Evolutionary conservation across 495 filamentous ascomycete genomes (phyloP), one percentile per base, ranked within the genome.

Genomic region (Aspergillus haitiensis): DNA sequence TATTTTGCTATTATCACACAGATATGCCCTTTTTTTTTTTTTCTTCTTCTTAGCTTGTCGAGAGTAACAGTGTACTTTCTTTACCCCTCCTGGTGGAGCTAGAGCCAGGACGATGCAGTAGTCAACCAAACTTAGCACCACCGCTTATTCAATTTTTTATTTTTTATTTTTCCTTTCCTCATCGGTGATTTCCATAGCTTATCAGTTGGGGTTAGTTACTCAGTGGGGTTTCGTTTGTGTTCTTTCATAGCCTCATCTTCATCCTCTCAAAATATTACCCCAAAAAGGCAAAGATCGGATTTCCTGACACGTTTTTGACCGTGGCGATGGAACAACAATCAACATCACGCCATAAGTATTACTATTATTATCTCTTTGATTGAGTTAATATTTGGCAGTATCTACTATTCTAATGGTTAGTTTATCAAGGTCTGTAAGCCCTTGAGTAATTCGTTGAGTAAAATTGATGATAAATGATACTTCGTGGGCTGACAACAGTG

Each of bases 391-490:
- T 27, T 27, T 27, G 21, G 3, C 21, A 1, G 21, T 27, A 27
- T 1, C 21, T 27, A 3, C 21, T 27, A 27, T 27, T 27, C 21
- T 27, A 27, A 27, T 27, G 21, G 21, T 27, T 27, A 27, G 4
- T 8, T 47, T 21, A 47, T 47, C 44, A 21, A 16, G 15, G n/a
- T 21, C 44, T 27, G 21, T 27, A 27, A 27, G 3, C 21, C 21
- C 21, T 18, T 47, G 44, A 47, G 21, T 47, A 47, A 47, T 47
- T 15, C n/a, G 16, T 47, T 47, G 15, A 47, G 10, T 47, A 47
- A 47, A 47, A 27, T 27, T 27, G 21, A 27, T 27, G 3, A 27
- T 27, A 3, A 27, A 27, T 27, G 21, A 27, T 27, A 27, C 3
- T 27, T 27, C 21, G 21, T 27, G 21, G 21, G 21, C 21, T 27